phyloP scores from a whole-genome alignment of 352 stramenopile species.

The Globisporangium uncinulatum region DNA sequence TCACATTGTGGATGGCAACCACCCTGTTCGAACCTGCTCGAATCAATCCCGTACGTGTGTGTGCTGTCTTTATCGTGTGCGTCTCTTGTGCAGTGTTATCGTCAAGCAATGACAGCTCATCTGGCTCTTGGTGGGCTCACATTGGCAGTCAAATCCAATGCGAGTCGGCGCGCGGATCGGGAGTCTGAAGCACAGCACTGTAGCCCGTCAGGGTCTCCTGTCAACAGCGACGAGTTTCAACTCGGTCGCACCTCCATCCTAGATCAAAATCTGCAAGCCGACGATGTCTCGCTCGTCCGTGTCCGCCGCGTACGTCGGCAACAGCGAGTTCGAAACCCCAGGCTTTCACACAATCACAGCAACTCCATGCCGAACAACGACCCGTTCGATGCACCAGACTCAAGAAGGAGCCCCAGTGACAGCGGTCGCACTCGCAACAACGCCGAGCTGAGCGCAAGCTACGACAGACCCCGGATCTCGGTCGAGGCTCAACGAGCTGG shows the following conservation, averaged over 20 bases:
- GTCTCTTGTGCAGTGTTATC: neutral
- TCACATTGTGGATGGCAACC: neutral
- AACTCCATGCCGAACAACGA: neutral
- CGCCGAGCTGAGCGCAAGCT: neutral
- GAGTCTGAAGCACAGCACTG: neutral
- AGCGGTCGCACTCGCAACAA: neutral
- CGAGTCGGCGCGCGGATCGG: conserved; percentile 2
- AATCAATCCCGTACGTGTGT: conserved; percentile 12
- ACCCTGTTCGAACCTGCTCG: conserved; percentile 4
- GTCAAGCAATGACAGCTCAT: no score
- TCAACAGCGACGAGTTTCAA: neutral
- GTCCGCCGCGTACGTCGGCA: neutral
- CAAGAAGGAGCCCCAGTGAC: neutral
- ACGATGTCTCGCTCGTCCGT: neutral
- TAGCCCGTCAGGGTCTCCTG: conserved; percentile 9
- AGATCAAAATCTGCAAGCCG: neutral
- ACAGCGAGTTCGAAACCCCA: neutral
- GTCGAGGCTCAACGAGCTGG: conserved; percentile 16
- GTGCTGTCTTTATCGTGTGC: neutral
- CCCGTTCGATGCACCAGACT: neutral
- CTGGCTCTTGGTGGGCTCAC: neutral
- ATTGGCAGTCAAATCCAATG: conserved; percentile 1
- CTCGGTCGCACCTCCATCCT: neutral
- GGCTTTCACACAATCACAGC: neutral
- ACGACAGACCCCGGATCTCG: conserved; percentile 1